A percentile compares a stretch with the other conserved stretches of the same genome.
These are phyloP conservation scores for Elaeis oleifera DNA, from an alignment of 202 grass and related monocot genomes.

Conservation along the genomic window DNA sequence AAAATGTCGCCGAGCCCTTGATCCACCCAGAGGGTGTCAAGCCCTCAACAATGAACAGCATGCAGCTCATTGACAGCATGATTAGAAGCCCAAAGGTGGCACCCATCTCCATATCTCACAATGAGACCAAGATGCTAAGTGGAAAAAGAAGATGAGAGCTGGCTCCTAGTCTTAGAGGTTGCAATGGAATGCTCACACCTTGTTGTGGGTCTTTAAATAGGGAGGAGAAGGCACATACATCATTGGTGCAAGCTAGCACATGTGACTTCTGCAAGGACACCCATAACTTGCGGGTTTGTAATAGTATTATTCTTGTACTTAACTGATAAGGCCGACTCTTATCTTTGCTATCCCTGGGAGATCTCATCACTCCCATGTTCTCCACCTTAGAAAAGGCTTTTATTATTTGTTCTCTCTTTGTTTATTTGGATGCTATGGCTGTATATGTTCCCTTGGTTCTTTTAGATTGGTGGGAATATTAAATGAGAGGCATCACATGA, in stretches of 20 bases:
- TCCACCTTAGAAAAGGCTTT: no score
- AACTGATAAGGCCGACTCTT: no score
- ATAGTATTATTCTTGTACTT: no score
- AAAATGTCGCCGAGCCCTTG: slow-evolving; percentile 21
- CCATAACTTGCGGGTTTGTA: not conserved
- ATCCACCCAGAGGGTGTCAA: slow-evolving; percentile 4
- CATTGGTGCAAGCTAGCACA: slow-evolving; percentile 1
- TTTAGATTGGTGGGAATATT: slow-evolving; percentile 2
- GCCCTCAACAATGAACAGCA: not conserved
- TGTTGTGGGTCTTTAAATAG: slow-evolving; percentile 1
- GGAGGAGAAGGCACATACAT: not conserved
- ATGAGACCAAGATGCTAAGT: no score
- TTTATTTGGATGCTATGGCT: not conserved
- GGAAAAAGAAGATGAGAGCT: no score
- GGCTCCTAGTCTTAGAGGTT: no score
- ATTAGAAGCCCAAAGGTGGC: not conserved
- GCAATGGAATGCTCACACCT: not conserved
- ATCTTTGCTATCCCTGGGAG: no score
- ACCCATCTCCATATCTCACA: not conserved
- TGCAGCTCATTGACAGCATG: not conserved
- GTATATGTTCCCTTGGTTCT: no score
- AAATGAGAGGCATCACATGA: slow-evolving; percentile 11
- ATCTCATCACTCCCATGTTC: slow-evolving; percentile 12
- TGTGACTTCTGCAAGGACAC: not conserved
- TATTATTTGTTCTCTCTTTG: no score